Conservation (phyloP, 1,139 yeast genomes). For the Hanseniaspora uvarum region DNA sequence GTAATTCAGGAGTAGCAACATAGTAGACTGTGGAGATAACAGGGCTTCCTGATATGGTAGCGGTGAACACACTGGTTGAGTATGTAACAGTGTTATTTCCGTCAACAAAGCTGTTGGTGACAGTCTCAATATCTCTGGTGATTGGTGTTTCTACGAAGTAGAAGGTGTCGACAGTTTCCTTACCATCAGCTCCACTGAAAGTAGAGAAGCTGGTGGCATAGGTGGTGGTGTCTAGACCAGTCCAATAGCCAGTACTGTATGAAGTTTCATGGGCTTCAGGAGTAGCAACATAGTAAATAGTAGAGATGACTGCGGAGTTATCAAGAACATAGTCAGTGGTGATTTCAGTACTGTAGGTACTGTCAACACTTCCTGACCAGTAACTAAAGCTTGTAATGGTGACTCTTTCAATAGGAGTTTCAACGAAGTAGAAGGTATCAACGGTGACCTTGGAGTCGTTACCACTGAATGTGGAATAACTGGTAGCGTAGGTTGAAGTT, state of each 20-base stretch:
- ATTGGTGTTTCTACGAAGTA: conserved; percentile 19
- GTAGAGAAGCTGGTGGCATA: conserved; percentile 7
- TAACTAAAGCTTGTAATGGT: no score
- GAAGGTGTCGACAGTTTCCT: conserved; percentile 17
- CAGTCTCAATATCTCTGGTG: background rate
- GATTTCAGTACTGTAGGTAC: background rate
- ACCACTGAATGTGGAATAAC: background rate
- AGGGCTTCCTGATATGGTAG: background rate
- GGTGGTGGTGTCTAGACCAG: conserved; percentile 4
- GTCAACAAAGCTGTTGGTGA: conserved; percentile 5
- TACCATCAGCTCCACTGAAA: conserved; percentile 19
- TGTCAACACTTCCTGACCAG: background rate
- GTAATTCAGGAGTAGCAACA: conserved; percentile 12
- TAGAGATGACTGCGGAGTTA: background rate
- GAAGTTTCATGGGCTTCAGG: conserved; percentile 12
- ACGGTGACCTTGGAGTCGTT: no score
- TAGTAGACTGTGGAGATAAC: conserved; percentile 15
- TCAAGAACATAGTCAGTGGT: background rate
- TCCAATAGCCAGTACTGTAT: conserved; percentile 3
- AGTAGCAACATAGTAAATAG: conserved; percentile 10
- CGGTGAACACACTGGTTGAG: no score
- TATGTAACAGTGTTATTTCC: background rate
- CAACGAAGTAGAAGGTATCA: no score
- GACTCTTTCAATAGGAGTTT: no score
- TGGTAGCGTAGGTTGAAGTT: no score